Evolutionary conservation across 2,329 filamentous ascomycete species (phyloP), one percentile per base, ranked within the genome.

Genomic region (Catunica adiposa): DNA sequence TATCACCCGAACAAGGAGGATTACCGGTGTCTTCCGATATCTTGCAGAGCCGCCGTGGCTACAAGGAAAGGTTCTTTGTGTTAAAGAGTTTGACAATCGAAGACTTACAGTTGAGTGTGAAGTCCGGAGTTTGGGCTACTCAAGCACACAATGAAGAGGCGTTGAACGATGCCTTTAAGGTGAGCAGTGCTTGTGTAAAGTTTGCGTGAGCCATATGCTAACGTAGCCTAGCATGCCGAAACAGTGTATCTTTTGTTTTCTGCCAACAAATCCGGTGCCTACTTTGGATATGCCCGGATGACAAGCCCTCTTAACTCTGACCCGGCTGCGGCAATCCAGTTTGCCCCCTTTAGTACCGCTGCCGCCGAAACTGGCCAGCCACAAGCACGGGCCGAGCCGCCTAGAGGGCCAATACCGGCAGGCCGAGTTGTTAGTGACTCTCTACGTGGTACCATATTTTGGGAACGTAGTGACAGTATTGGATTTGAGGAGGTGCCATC

Each of bases 191-290:
- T 38, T 20, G 42, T 20, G 9, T 3, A 22, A 54, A 29, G 17
- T n/a, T 17, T 15, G 4, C 2, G 22, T 29, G 50, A 26, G 26
- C 31, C 29, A 40, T 23, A 42, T 44, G 42, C 46, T 25, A 40
- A 17, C 8, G n/a, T 44, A 3, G 11, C 7, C 53, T 59, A 94
- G 89, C 72, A 74, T 8, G 79, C 82, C 14, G 86, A 94, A 54
- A 86, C 84, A 63, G 89, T 97, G 1, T 96, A 89, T 64, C 73
- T 97, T 29, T 80, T 97, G 14, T 97, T 97, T 67, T 97, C 90
- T 1, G 90, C 90, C 11, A 97, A 97, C 68, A 96, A 96, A 64
- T 96, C 90, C 0, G 90, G 90, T 11, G 90, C 96, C 67, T 97
- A 96, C 65, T 96, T 92, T 69, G 90, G 90, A 20, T 96, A 94